These are phyloP conservation scores for Salicornia ramosissima DNA, from an alignment of 148 eudicot species.

Conservation along the genomic window DNA sequence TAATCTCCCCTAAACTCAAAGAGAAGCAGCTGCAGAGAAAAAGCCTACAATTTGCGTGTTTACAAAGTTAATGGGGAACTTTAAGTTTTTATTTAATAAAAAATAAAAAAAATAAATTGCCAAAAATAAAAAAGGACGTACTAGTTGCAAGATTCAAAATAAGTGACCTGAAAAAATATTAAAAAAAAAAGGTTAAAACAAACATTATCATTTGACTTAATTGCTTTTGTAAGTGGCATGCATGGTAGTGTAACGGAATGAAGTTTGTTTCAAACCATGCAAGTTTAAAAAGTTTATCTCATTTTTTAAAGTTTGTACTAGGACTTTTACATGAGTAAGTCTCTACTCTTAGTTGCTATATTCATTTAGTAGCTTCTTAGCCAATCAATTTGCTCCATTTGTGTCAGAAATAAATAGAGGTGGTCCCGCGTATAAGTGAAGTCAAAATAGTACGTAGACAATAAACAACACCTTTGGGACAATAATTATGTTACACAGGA, in stretches of 20 bases:
- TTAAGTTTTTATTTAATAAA: slow-evolving; percentile 4
- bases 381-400: too few species aligned
- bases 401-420: too few species aligned
- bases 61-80: slow-evolving; percentile 11
- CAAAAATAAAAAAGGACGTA: not conserved
- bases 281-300: not conserved
- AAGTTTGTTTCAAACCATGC: not conserved
- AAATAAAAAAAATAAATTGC: not conserved
- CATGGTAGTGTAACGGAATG: not conserved
- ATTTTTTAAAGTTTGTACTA: not conserved
- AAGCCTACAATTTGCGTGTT: slow-evolving; percentile 4
- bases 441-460: too few species aligned
- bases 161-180: not conserved
- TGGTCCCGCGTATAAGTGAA: too few species aligned
- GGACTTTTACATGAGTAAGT: not conserved
- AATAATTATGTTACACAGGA: too few species aligned
- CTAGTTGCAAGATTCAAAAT: slow-evolving; percentile 20
- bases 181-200: not conserved
- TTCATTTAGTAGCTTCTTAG: too few species aligned
- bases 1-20: slow-evolving; percentile 10
- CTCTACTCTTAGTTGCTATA: too few species aligned
- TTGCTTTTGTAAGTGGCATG: not conserved
- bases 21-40: slow-evolving; percentile 6
- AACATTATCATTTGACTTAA: not conserved
- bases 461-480: too few species aligned